Evolutionary conservation across 306 rosid species (phyloP), one percentile per base, ranked within the genome.

Genomic region (Prunus fruticosa): DNA sequence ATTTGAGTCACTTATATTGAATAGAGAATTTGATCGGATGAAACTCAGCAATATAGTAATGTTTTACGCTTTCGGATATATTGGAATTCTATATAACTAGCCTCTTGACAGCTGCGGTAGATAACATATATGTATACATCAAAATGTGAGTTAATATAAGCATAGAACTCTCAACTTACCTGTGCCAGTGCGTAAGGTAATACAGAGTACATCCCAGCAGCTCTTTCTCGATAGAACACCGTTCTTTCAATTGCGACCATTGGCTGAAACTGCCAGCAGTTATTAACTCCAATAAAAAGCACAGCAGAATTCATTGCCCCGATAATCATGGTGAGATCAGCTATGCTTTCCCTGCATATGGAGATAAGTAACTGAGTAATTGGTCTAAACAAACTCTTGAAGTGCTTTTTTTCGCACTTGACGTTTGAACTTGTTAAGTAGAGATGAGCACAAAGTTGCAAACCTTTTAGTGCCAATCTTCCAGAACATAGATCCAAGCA

Each of bases 121-220:
- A 15, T 5, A 19, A 56, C 27, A 38, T 8, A 1, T 8, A n/a
- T 54, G 23, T 9, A 54, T 28, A 58, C 23, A 22, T 54, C 61
- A n/a, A 25, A 58, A 58, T 58, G 28, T 22, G 14, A 19, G 28
- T 27, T 28, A 16, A 67, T 15, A 22, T 60, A 11, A 12, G 64
- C 30, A 46, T 12, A 67, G 2, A 56, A 23, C 43, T 20, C 61
- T 60, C 64, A 60, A 60, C 64, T 79, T 27, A 91, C 98, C 89
- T 90, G 97, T 73, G 97, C 92, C 34, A 95, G 63, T 62, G 98
- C 98, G 77, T 95, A 92, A 60, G 97, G 98, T 66, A 95, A 65
- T 67, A 96, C 92, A 72, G 98, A 80, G 83, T 92, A 95, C 98
- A 95, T 92, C 79, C 98, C 97, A 0, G 98, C 97, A 23, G 97